Conservation (phyloP, 768 basidiomycete genomes). For the Multifurca ochricompacta region DNA sequence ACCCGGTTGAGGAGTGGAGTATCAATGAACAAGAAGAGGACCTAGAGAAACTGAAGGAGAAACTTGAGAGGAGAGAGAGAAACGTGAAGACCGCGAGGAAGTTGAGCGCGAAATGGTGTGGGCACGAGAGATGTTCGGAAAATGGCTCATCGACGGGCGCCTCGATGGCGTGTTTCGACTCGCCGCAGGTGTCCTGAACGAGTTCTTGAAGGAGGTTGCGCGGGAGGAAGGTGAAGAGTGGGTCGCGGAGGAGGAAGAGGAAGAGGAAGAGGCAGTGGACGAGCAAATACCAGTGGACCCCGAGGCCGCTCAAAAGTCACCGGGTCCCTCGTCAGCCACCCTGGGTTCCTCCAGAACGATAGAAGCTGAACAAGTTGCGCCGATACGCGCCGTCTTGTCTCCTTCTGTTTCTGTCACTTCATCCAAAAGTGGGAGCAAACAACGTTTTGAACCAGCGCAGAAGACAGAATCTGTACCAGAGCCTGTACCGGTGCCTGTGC, state of each 20-base stretch:
- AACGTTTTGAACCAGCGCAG: background rate
- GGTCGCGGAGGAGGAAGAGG: constrained; percentile 7
- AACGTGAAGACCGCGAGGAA: constrained; percentile 14
- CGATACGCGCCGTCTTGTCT: background rate
- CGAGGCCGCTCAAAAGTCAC: background rate
- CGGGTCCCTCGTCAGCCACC: constrained; percentile 2
- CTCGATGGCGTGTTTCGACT: constrained; percentile 19
- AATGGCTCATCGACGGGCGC: constrained; percentile 16
- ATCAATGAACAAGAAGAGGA: constrained; percentile 16
- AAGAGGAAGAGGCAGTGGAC: background rate
- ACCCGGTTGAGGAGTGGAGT: constrained; percentile 8
- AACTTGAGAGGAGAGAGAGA: constrained; percentile 14
- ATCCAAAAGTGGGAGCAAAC: constrained; percentile 1
- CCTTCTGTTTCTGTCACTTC: constrained; percentile 1
- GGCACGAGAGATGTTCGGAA: constrained; percentile 19
- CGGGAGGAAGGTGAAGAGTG: constrained; percentile 19
- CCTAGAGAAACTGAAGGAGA: constrained; percentile 15
- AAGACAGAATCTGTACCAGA: background rate
- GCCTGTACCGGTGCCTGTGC: background rate
- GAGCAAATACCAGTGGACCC: background rate
- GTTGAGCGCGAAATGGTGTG: constrained; percentile 19
- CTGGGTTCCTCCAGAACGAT: constrained; percentile 5
- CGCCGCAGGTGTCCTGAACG: constrained; percentile 14
- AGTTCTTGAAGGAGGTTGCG: constrained; percentile 15
- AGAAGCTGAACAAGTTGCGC: background rate